Evolutionary conservation across 228 moss, liverwort and hornwort genomes (phyloP).

Genomic region (Sphagnum fallax): DNA sequence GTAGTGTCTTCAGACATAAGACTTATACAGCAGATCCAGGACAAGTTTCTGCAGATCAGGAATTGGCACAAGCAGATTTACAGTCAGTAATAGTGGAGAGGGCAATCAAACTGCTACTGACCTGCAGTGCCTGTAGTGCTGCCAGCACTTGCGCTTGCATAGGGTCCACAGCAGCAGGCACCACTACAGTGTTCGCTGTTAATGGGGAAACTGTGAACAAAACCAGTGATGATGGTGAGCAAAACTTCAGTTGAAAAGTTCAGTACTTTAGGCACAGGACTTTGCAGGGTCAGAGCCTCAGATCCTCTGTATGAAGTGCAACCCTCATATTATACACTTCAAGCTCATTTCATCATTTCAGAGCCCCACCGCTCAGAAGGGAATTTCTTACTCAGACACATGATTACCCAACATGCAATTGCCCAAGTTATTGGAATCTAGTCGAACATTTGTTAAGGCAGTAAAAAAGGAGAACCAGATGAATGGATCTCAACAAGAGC

Average conservation of each 20-base stretch:
- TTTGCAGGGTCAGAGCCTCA: neutral
- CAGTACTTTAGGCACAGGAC: constrained; percentile 3
- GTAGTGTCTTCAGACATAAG: no score
- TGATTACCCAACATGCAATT: no score
- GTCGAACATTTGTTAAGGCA: no score
- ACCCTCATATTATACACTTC: neutral
- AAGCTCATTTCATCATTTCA: constrained; percentile 38
- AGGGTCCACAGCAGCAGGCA: constrained; percentile 77
- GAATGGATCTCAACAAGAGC: constrained; percentile 18
- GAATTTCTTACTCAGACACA: constrained; percentile 24
- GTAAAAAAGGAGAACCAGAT: no score
- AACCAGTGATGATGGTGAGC: constrained; percentile 35
- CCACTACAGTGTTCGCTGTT: constrained; percentile 60
- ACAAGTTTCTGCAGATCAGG: no score
- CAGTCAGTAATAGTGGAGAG: neutral
- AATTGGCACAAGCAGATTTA: neutral
- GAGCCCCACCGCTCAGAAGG: constrained; percentile 13
- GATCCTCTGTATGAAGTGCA: no score
- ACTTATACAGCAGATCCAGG: no score
- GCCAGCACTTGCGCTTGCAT: constrained; percentile 88
- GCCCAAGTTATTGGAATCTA: no score
- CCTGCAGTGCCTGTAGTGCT: constrained; percentile 89
- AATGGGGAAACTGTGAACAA: constrained; percentile 54
- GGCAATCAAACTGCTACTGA: constrained; percentile 5
- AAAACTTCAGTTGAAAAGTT: constrained; percentile 43